Base-by-base conservation (phyloP, 2,329 filamentous ascomycete genomes). In the Metarhizium robertsii region DNA sequence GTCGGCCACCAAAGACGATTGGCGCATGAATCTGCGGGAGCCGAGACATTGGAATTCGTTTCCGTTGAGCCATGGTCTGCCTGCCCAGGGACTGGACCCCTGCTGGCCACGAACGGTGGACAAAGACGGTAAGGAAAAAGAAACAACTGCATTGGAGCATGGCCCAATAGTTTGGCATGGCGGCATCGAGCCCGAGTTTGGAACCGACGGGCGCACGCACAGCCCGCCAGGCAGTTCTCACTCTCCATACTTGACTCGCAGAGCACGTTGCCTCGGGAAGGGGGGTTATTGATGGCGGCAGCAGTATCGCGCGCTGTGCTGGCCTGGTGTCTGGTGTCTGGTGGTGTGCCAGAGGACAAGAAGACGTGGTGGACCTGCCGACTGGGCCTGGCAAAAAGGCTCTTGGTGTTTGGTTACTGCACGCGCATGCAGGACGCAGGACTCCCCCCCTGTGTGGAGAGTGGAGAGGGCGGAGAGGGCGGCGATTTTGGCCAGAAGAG, bases 191-290 rank as follows among this genome's bases (percentile, higher is more conserved):
- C 50, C 34, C 30, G 6, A 45, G 25, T 48, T 43, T 54, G 55
- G 59, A 58, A 60, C 58, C 59, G 59, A 61, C 59, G 59, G 59
- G 52, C 58, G 59, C 59, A 56, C 58, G 53, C 57, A 54, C 57
- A 43, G 54, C 54, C 56, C 49, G 53, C 50, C 54, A 52, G 38
- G 43, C 47, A 16, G 36, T 47, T 50, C 52, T 40, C 40, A 25
- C 53, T 45, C 20, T 34, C 46, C 53, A 42, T 49, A 18, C 30
- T 16, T 18, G 30, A 14, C 32, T 30, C 18, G 30, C 53, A 14
- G 32, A 16, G 38, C 43, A 42, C 32, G 46, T 49, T 47, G 43
- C 45, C 29, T 49, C 16, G 47, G 25, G 47, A 8, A 50, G 11
- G 14, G 38, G 14, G 5, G 38, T 18, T 34, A 25, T 34, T 38